These are phyloP conservation scores for Quercus aquifolioides DNA, from an alignment of 306 rosid species.

Conservation along the genomic window DNA sequence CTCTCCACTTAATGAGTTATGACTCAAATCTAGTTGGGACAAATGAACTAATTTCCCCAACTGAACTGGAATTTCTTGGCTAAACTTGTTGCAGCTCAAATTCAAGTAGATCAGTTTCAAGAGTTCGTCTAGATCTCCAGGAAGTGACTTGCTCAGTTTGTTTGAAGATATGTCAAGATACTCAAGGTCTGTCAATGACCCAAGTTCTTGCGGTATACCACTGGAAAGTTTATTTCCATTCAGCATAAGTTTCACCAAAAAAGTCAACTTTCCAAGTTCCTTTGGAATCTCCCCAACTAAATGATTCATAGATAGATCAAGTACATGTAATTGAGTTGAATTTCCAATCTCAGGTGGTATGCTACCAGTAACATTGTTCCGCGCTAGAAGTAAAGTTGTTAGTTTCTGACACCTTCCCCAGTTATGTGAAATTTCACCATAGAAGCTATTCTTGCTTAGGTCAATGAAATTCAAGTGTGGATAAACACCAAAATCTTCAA, in stretches of 20 bases:
- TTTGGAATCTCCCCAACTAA: not conserved
- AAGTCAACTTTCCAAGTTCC: not conserved
- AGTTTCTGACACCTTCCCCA: not conserved
- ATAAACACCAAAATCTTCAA: not conserved
- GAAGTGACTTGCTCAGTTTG: not conserved
- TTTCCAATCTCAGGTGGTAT: not conserved
- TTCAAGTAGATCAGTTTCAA: not conserved
- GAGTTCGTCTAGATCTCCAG: not conserved
- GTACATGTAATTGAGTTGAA: not conserved
- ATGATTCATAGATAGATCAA: conserved; percentile 5
- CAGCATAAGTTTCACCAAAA: conserved; percentile 3
- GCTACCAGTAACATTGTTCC: not conserved
- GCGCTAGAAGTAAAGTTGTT: not conserved
- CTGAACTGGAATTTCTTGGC: not conserved
- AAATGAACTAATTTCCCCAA: not conserved
- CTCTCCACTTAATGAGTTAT: not conserved
- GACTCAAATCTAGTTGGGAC: not conserved
- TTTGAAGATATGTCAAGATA: conserved; percentile 3
- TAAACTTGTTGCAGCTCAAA: conserved; percentile 8
- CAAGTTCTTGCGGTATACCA: not conserved
- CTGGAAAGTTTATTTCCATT: conserved; percentile 3
- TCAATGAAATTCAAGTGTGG: not conserved
- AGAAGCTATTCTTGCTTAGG: not conserved
- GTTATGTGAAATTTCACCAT: not conserved
- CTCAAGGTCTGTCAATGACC: conserved; percentile 5